Evolutionary conservation across 1,284 basidiomycete species (phyloP), one percentile per base, ranked within the genome.

Genomic region (Ceratobasidium theobromae): DNA sequence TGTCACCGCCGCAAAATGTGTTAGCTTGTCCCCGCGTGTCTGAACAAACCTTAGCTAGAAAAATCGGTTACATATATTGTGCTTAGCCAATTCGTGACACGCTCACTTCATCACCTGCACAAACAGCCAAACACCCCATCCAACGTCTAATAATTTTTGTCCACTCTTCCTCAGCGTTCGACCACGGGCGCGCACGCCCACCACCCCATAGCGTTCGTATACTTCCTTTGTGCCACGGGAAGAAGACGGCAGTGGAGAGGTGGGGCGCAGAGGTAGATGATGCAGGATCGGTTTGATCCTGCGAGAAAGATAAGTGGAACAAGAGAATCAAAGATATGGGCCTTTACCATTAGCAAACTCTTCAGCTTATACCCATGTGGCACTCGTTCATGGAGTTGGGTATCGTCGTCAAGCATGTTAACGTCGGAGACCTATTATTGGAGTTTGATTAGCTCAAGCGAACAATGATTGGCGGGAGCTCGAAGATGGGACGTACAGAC

Each of bases 81-180:
- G 12, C 3, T 9, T 23, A 11, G 28, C 1, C 14, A 21, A 8
- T 9, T 33, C 3, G 21, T 25, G 3, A 3, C 35, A 3, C n/a
- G 12, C 54, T 12, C n/a, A 65, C 62, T 40, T 65, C 49, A 18
- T 65, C 30, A 14, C 51, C 51, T 9, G 62, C 49, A 41, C 40
- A 53, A 46, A 65, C 52, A 3, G 51, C 62, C 28, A 53, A 40
- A 28, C 62, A 65, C 9, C 51, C 62, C 51, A 53, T 65, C 62
- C 62, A 65, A n/a, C 23, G 43, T 23, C 30, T 27, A 8, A 65
- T 16, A 18, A 51, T 40, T 35, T 18, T 49, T 35, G 30, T 8
- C 62, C 62, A 65, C n/a, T 43, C 62, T 6, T 41, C 38, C 41
- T 53, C 51, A 11, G 28, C 62, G 40, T 41, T 53, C 23, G 49